Evolutionary conservation across 768 basidiomycete genomes (phyloP), one percentile per base, ranked within the genome.

Genomic region (Boletus vinaceobasis): DNA sequence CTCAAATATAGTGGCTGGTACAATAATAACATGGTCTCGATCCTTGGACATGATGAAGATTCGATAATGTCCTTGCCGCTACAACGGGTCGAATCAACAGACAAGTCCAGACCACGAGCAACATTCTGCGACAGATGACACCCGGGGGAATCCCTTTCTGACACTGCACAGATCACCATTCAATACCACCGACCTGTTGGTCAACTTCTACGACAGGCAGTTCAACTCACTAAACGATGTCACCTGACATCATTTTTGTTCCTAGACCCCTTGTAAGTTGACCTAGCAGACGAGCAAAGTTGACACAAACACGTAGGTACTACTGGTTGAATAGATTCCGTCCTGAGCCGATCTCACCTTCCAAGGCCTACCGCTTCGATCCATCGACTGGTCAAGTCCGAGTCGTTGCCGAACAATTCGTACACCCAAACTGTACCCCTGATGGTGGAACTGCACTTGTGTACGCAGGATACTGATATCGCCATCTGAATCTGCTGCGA

Each of bases 251-350:
- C 26, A 43, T 43, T 5, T 43, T 17, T 26, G n/a, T 43, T 43
- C 42, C 27, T 26, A 15, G 23, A 26, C 26, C 42, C 42, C 26
- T 3, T 8, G 42, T 27, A 43, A 17, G 26, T 43, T 9, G 21
- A 21, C 1, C 2, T 19, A 10, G n/a, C 7, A 27, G 5, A 17
- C 1, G 15, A n/a, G 4, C 14, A 33, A 48, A 13, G n/a, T 17
- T 59, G 43, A 60, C 46, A 37, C 7, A 8, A n/a, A 21, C 35
- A 1, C 49, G 32, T 54, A 87, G 86, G 21, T 86, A 86, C 57
- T 86, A 87, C 2, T 87, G 77, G 62, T 49, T 86, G 29, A 79
- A 81, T 57, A 71, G 75, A 48, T 91, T 90, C 77, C 82, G 88
- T 44, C 82, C 86, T 1, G 57, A 72, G 4, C 89, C 87, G 6